A percentile compares a stretch with the other conserved stretches of the same genome.
Evolutionary conservation across 768 basidiomycete species (phyloP).

Genomic region (Rhodosporidiobolus sp.): DNA sequence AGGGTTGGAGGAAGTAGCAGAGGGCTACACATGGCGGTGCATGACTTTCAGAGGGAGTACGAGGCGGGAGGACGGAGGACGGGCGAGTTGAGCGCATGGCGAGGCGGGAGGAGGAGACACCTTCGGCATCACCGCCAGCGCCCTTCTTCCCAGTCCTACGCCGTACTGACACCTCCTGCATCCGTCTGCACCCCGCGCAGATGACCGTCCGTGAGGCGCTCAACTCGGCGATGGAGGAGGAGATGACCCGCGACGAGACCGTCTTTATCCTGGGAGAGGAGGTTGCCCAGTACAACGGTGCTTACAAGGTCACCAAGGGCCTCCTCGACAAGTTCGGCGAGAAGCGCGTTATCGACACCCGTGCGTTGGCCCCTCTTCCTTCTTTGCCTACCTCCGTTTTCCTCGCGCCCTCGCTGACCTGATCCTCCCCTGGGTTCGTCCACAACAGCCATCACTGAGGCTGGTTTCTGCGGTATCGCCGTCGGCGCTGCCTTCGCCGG

Average conservation of each 20-base stretch:
- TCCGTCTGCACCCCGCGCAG: constrained; percentile 50
- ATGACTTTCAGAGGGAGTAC: too few species aligned
- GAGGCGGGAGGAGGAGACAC: not conserved
- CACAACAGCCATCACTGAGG: constrained; percentile 65
- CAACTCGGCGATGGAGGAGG: constrained; percentile 97
- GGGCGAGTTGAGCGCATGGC: not conserved
- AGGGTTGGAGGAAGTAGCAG: too few species aligned
- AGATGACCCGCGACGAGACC: constrained; percentile 91
- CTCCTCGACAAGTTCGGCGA: constrained; percentile 99
- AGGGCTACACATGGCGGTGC: too few species aligned
- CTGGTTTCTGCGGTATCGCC: constrained; percentile 96
- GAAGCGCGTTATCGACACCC: constrained; percentile 91
- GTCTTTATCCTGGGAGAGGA: constrained; percentile 97
- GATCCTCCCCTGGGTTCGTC: not conserved
- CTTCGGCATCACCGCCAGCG: not conserved
- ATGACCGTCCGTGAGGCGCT: constrained; percentile 99
- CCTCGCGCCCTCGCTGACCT: too few species aligned
- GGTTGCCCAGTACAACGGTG: constrained; percentile 96
- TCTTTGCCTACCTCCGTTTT: not conserved
- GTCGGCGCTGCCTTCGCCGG: constrained; percentile 92
- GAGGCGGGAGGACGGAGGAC: not conserved
- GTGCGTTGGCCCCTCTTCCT: constrained; percentile 43
- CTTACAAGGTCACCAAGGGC: constrained; percentile 97
- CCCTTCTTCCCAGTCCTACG: not conserved
- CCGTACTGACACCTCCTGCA: not conserved